Base-by-base conservation (phyloP, 345 rosid genomes). In the Gossypium herbaceum region DNA sequence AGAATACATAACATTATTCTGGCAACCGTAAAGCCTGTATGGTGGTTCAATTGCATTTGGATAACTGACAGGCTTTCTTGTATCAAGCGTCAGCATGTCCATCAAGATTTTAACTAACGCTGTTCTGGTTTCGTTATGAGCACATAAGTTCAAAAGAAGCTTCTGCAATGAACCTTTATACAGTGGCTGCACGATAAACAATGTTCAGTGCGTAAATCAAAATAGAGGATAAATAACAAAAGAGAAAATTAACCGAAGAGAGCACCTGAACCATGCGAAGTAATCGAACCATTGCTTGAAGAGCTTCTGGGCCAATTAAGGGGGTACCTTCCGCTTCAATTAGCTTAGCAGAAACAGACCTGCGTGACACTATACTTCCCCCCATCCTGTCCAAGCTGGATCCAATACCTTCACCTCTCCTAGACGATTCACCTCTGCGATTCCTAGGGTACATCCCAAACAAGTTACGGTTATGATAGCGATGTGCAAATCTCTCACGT, bases 291-390 rank as follows among this genome's bases (percentile, higher is more conserved):
- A 94, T 85, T 65, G 95, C 92, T 75, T 84, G 92, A 44, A 94
- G 87, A 68, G 97, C 87, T 84, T 94, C 95, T 59, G 82, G 85
- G 76, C 85, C 91, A 77, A 94, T 97, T 75, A 94, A 82, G 78
- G 98, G 98, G 81, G 91, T 82, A 66, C 97, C 98, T 80, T 90
- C 97, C 44, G 97, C 88, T 85, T 94, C 98, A 74, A 91, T 85
- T 61, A 92, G 80, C 88, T 91, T 92, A 58, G 86, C 79, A 75
- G 87, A 78, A 47, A 78, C 19, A 76, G 91, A 80, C 72, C 97
- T 91, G 44, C 97, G 97, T 45, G 97, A 83, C 56, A 81, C 86
- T 80, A 78, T 76, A 16, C 78, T 78, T 60, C 85, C 90, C 50
- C 88, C 92, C 68, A 79, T 85, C 83, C 97, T 84, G 54, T 88